Conservation (phyloP, 2,329 filamentous ascomycete species). For the Fusarium sp. region DNA sequence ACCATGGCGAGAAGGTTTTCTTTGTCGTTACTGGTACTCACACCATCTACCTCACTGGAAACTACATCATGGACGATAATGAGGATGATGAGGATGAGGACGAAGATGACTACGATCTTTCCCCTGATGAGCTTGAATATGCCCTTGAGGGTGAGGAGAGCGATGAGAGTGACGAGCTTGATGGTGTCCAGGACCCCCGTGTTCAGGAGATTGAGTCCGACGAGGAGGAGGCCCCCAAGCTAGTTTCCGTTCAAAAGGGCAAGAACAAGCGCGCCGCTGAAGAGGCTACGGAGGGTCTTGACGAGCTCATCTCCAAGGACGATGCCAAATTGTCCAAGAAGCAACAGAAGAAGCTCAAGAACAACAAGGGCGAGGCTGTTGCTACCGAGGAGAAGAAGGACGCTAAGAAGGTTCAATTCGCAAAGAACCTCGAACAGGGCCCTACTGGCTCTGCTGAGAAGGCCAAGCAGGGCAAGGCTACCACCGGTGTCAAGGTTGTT, state of each 20-base stretch:
- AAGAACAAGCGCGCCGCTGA: slow-evolving; percentile 96
- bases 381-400: slow-evolving; percentile 67
- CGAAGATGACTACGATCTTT: slow-evolving; percentile 81
- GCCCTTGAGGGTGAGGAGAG: slow-evolving; percentile 77
- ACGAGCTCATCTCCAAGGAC: slow-evolving; percentile 84
- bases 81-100: slow-evolving; percentile 71
- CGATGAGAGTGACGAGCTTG: slow-evolving; percentile 78
- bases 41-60: slow-evolving; percentile 90
- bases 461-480: slow-evolving; percentile 54
- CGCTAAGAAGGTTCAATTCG: slow-evolving; percentile 95
- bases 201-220: slow-evolving; percentile 81
- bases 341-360: slow-evolving; percentile 97
- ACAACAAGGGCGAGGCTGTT: slow-evolving; percentile 92
- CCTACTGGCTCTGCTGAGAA: slow-evolving; percentile 75
- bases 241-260: slow-evolving; percentile 69
- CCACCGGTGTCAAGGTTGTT: slow-evolving; percentile 77
- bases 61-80: slow-evolving; percentile 84
- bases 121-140: slow-evolving; percentile 80
- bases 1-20: slow-evolving; percentile 87
- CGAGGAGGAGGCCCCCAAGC: slow-evolving; percentile 75
- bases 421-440: slow-evolving; percentile 97
- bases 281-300: slow-evolving; percentile 72
- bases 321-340: slow-evolving; percentile 90
- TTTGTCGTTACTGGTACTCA: slow-evolving; percentile 92
- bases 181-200: slow-evolving; percentile 79